Percentiles rank a stretch among this genome's conserved stretches.
Evolutionary conservation across 148 eudicot genomes (phyloP).

Genomic region (Linanthus parryae): DNA sequence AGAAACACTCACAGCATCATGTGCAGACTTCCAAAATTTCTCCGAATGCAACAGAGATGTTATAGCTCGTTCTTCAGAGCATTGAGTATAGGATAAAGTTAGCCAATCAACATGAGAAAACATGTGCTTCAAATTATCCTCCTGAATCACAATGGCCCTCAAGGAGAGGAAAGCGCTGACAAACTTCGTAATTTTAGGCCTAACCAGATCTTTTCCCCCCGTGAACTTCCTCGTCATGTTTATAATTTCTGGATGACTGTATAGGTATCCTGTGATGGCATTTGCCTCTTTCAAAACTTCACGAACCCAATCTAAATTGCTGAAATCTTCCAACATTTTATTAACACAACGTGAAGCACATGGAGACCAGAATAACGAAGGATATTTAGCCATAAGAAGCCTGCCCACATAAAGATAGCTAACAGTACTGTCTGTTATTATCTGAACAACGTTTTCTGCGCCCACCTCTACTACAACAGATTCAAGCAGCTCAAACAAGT

Average conservation of each 20-base stretch:
- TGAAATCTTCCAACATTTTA: slow-evolving; percentile 30
- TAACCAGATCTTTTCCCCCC: slow-evolving; percentile 28
- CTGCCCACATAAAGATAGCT: slow-evolving; percentile 27
- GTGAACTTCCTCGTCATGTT: slow-evolving; percentile 29
- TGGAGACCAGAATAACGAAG: slow-evolving; percentile 41
- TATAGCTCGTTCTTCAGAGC: slow-evolving; percentile 20
- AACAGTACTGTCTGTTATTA: slow-evolving; percentile 24
- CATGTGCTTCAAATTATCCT: slow-evolving; percentile 32
- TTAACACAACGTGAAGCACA: slow-evolving; percentile 35
- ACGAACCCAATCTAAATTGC: slow-evolving; percentile 28
- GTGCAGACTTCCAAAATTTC: slow-evolving; percentile 31
- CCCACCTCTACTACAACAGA: slow-evolving; percentile 30
- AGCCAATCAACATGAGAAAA: slow-evolving; percentile 31
- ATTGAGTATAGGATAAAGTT: slow-evolving; percentile 15
- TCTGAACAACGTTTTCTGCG: slow-evolving; percentile 26
- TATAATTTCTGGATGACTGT: slow-evolving; percentile 21
- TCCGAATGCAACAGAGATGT: slow-evolving; percentile 20
- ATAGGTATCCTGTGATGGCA: slow-evolving; percentile 19
- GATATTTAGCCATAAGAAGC: slow-evolving; percentile 38
- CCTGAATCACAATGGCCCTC: slow-evolving; percentile 26
- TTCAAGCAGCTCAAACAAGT: slow-evolving; percentile 24
- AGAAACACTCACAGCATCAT: slow-evolving; percentile 28
- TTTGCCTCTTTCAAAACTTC: slow-evolving; percentile 30
- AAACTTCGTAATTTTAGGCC: slow-evolving; percentile 19
- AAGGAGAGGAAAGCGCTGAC: slow-evolving; percentile 26